Evolutionary conservation across 495 filamentous ascomycete genomes (phyloP).

Genomic region (Xylaria intraflava): DNA sequence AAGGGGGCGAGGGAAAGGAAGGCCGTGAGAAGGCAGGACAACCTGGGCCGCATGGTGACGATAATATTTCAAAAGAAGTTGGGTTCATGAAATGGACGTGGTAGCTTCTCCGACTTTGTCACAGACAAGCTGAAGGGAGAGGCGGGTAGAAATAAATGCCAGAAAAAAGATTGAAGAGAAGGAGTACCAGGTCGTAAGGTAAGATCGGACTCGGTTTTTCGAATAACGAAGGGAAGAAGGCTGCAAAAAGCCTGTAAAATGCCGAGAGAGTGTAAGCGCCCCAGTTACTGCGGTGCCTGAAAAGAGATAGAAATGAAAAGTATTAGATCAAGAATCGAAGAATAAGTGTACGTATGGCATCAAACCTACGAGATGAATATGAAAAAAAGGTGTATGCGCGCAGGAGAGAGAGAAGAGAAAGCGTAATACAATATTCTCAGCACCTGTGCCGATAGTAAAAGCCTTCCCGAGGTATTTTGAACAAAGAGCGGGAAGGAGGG

Average conservation of each 20-base stretch:
- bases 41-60: slow-evolving; percentile 22
- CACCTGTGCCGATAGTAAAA: slow-evolving; percentile 8
- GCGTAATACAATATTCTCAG: background rate
- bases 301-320: background rate
- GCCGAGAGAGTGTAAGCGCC: background rate
- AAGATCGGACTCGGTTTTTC: background rate
- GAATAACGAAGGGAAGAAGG: background rate
- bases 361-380: background rate
- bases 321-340: slow-evolving; percentile 6
- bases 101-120: background rate
- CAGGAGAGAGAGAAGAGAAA: background rate
- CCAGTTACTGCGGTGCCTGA: background rate
- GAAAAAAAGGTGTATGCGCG: background rate
- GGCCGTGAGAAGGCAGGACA: slow-evolving; percentile 27
- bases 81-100: background rate
- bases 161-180: background rate
- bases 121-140: background rate
- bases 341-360: background rate
- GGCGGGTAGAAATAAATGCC: background rate
- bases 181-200: background rate
- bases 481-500: slow-evolving; percentile 2
- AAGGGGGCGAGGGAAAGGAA: slow-evolving; percentile 27
- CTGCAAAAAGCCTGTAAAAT: background rate
- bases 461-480: slow-evolving; percentile 4
- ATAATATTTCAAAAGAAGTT: background rate